These are phyloP conservation scores for Arbutus unedo DNA, from an alignment of 148 eudicot species.

Conservation along the genomic window DNA sequence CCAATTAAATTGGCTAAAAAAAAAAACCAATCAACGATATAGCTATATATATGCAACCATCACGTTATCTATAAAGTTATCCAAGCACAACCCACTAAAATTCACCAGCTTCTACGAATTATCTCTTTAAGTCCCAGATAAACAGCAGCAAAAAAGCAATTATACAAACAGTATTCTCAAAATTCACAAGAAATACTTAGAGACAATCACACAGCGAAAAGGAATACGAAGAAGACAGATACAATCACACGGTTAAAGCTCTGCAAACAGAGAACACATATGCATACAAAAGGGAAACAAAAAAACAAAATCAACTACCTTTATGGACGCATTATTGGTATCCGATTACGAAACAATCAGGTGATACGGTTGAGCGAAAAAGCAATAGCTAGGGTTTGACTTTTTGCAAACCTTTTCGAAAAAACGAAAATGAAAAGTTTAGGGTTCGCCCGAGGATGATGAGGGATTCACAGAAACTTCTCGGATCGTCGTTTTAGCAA, in stretches of 20 bases:
- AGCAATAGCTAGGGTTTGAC: not conserved
- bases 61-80: not conserved
- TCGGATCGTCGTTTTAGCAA: too few species aligned
- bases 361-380: not conserved
- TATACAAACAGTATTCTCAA: not conserved
- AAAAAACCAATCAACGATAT: not conserved
- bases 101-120: not conserved
- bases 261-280: not conserved
- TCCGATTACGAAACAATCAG: not conserved
- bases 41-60: not conserved
- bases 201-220: not conserved
- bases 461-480: not conserved
- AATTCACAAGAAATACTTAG: not conserved
- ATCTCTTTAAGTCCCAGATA: not conserved
- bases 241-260: not conserved
- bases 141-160: not conserved
- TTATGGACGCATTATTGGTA: too few species aligned
- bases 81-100: not conserved
- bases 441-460: not conserved
- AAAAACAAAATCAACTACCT: too few species aligned
- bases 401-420: not conserved
- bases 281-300: not conserved
- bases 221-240: not conserved
- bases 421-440: not conserved
- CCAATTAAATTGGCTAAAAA: not conserved